Conservation (phyloP, 2,329 filamentous ascomycete genomes). For the Colletotrichum liaoningense region DNA sequence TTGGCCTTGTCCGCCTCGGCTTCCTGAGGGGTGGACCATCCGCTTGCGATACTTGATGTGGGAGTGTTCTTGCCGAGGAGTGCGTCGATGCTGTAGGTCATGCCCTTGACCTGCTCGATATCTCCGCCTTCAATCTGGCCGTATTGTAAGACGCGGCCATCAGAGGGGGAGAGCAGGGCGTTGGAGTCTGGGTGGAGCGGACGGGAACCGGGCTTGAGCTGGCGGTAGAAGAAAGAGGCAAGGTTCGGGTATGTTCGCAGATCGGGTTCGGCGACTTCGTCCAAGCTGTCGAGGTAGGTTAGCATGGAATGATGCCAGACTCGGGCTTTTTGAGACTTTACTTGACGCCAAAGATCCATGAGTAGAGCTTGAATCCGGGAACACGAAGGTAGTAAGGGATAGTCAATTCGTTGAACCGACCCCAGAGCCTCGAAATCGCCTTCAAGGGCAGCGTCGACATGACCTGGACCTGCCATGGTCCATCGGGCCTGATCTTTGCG, state of each 20-base stretch:
- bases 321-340: constrained; percentile 42
- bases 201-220: constrained; percentile 86
- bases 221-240: constrained; percentile 96
- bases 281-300: constrained; percentile 66
- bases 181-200: constrained; percentile 85
- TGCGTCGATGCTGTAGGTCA: constrained; percentile 96
- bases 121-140: constrained; percentile 92
- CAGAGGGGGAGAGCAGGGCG: constrained; percentile 87
- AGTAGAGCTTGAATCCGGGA: constrained; percentile 92
- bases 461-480: constrained; percentile 92
- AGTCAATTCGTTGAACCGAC: constrained; percentile 87
- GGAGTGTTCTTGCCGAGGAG: constrained; percentile 79
- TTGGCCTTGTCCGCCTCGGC: constrained; percentile 40
- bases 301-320: constrained; percentile 34
- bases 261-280: constrained; percentile 89
- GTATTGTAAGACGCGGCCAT: constrained; percentile 91
- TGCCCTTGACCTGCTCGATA: constrained; percentile 98
- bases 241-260: constrained; percentile 92
- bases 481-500: constrained; percentile 79
- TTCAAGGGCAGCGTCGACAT: constrained; percentile 95
- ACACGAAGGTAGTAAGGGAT: constrained; percentile 90
- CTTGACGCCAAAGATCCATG: constrained; percentile 91
- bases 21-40: constrained; percentile 42
- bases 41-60: constrained; percentile 62
- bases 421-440: constrained; percentile 90